These are phyloP conservation scores for Phytopythium montanum DNA, from an alignment of 352 stramenopile species.

Conservation along the genomic window DNA sequence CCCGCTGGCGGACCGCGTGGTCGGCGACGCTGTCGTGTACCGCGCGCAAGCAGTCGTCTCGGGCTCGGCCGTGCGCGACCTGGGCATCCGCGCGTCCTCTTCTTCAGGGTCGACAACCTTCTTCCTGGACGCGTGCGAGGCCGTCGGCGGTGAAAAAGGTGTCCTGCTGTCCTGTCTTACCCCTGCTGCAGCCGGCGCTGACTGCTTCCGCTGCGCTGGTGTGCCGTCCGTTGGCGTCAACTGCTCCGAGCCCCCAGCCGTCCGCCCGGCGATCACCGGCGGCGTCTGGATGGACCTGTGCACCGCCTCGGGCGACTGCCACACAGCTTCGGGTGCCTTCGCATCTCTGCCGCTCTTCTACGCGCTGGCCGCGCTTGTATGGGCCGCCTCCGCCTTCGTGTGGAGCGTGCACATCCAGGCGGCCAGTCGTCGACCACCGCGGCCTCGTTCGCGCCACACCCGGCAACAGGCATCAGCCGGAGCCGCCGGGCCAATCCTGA, in stretches of 20 bases:
- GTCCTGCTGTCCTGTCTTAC: conserved; percentile 51
- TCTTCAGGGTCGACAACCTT: conserved; percentile 14
- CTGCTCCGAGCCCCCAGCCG: conserved; percentile 18
- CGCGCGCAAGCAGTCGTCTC: conserved; percentile 14
- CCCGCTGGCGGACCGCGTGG: conserved; percentile 28
- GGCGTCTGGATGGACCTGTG: conserved; percentile 53
- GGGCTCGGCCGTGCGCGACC: conserved; percentile 2
- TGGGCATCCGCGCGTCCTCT: not conserved
- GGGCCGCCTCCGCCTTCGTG: conserved; percentile 28
- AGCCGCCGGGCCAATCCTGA: too few species aligned
- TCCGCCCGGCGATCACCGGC: conserved; percentile 31
- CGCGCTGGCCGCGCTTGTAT: conserved; percentile 27
- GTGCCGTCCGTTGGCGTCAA: conserved; percentile 10
- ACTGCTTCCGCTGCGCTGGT: conserved; percentile 38
- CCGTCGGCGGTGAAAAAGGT: conserved; percentile 29
- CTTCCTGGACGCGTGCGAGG: conserved; percentile 56
- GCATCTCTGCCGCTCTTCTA: conserved; percentile 28
- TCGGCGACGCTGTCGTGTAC: conserved; percentile 28
- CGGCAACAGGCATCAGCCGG: too few species aligned
- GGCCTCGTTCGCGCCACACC: too few species aligned
- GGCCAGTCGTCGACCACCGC: conserved; percentile 9
- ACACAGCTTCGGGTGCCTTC: conserved; percentile 13
- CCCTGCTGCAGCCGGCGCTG: not conserved
- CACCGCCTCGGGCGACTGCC: conserved; percentile 30
- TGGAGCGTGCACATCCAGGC: conserved; percentile 51